Evolutionary conservation across 495 filamentous ascomycete genomes (phyloP).

Genomic region (Geoglossum glabrum): DNA sequence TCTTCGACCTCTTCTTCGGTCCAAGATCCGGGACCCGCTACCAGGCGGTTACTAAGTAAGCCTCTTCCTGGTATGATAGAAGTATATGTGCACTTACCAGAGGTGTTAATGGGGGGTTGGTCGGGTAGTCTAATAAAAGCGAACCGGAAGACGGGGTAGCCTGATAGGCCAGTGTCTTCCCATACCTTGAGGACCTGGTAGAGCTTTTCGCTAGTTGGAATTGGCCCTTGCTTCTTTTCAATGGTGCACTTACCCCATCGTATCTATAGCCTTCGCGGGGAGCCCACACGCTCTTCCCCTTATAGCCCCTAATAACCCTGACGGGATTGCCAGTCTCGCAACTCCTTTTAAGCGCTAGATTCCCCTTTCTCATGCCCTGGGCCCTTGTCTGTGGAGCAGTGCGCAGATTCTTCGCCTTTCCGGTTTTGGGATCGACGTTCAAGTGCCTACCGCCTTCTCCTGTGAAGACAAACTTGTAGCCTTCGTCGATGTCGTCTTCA

Average conservation of each 20-base stretch:
- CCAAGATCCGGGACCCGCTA: conserved; percentile 1
- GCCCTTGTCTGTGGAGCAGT: conserved; percentile 14
- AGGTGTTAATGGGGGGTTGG: background rate
- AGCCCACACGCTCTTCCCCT: conserved; percentile 11
- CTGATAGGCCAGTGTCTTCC: conserved; percentile 13
- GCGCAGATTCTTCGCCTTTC: conserved; percentile 15
- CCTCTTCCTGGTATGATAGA: background rate
- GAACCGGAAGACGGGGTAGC: conserved; percentile 15
- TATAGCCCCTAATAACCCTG: conserved; percentile 16
- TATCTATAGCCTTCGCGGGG: conserved; percentile 15
- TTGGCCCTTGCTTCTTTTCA: background rate
- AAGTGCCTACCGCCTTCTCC: conserved; percentile 16
- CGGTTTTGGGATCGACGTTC: conserved; percentile 7
- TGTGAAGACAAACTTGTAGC: conserved; percentile 17
- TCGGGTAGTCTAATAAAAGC: conserved; percentile 9
- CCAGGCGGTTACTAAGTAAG: background rate
- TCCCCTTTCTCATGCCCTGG: conserved; percentile 11
- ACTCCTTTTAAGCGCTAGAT: conserved; percentile 11
- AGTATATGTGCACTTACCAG: background rate
- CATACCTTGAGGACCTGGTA: conserved; percentile 15
- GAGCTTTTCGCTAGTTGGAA: background rate
- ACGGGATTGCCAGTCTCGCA: conserved; percentile 13
- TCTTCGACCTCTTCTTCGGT: background rate
- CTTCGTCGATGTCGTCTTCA: conserved; percentile 16
- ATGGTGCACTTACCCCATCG: conserved; percentile 8